Conservation (phyloP, 1,284 basidiomycete species). For the Afroboletus lepidellus region DNA sequence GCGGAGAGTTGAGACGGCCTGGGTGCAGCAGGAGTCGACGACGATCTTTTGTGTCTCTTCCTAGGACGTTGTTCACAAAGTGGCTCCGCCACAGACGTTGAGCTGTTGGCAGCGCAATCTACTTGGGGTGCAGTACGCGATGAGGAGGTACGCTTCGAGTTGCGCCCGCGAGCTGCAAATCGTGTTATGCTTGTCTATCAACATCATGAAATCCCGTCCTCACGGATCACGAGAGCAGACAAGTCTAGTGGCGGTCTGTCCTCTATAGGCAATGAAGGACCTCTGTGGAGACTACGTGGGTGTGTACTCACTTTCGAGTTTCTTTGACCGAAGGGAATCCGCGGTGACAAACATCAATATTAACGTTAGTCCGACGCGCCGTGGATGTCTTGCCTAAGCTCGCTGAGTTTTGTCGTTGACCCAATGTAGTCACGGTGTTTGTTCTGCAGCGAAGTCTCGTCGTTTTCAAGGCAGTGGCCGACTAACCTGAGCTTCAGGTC, state of each 20-base stretch:
- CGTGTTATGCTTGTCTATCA: conserved; percentile 4
- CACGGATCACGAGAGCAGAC: conserved; percentile 13
- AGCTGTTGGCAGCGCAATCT: background rate
- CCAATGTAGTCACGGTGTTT: conserved; percentile 5
- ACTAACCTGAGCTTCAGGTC: conserved; percentile 22
- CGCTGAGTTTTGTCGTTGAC: conserved; percentile 10
- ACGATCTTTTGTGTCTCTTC: conserved; percentile 25
- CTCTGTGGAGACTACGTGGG: background rate
- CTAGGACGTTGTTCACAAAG: conserved; percentile 9
- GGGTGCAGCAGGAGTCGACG: conserved; percentile 18
- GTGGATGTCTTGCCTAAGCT: conserved; percentile 16
- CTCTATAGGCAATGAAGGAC: conserved; percentile 13
- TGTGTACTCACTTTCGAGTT: conserved; percentile 16
- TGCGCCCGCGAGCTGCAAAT: conserved; percentile 19
- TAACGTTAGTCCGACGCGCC: conserved; percentile 10
- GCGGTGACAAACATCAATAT: conserved; percentile 9
- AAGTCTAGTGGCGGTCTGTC: conserved; percentile 8
- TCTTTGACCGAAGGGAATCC: conserved; percentile 19
- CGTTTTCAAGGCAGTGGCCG: conserved; percentile 4
- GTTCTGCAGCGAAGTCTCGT: conserved; percentile 16
- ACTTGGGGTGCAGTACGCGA: conserved; percentile 2
- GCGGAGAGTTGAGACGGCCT: conserved; percentile 9
- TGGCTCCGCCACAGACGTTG: conserved; percentile 3
- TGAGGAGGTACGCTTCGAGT: conserved; percentile 15
- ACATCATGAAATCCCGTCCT: conserved; percentile 3